These are phyloP conservation scores for Yarrowia sp. DNA, from an alignment of 805 yeast genomes.

Conservation along the genomic window DNA sequence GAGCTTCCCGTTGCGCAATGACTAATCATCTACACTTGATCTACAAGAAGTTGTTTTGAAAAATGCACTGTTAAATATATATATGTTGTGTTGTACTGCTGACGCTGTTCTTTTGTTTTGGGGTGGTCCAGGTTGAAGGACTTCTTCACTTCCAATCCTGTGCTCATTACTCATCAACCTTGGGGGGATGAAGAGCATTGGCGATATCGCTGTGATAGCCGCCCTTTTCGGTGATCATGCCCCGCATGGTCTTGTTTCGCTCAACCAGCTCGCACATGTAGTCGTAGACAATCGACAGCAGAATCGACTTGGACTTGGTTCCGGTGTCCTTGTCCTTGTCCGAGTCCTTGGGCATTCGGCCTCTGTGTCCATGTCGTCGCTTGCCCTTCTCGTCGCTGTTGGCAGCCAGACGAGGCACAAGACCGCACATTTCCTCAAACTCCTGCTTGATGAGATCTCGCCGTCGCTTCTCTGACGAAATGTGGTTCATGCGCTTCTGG, in stretches of 20 bases:
- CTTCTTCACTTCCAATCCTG: too few species aligned
- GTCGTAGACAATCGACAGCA: constrained; percentile 46
- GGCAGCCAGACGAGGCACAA: constrained; percentile 50
- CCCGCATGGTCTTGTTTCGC: constrained; percentile 46
- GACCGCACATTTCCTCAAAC: constrained; percentile 50
- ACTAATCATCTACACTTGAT: too few species aligned
- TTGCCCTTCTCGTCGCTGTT: constrained; percentile 31
- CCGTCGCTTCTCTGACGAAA: constrained; percentile 53
- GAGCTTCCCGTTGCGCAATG: too few species aligned
- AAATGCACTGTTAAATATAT: constrained; percentile 29
- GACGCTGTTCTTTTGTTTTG: too few species aligned
- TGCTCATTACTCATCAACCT: constrained; percentile 8
- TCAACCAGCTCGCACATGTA: constrained; percentile 44
- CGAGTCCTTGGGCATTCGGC: constrained; percentile 41
- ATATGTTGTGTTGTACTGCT: not conserved
- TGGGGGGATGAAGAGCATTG: constrained; percentile 37
- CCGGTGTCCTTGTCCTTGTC: constrained; percentile 39
- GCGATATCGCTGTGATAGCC: constrained; percentile 41
- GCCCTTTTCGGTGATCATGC: constrained; percentile 42
- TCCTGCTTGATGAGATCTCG: constrained; percentile 52
- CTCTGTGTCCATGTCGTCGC: constrained; percentile 38
- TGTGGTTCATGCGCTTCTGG: constrained; percentile 52
- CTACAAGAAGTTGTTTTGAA: not conserved
- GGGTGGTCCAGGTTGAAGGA: too few species aligned
- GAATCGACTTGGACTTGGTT: constrained; percentile 44